Base-by-base conservation (phyloP, 2,329 filamentous ascomycete species). In the Nemania serpens region DNA sequence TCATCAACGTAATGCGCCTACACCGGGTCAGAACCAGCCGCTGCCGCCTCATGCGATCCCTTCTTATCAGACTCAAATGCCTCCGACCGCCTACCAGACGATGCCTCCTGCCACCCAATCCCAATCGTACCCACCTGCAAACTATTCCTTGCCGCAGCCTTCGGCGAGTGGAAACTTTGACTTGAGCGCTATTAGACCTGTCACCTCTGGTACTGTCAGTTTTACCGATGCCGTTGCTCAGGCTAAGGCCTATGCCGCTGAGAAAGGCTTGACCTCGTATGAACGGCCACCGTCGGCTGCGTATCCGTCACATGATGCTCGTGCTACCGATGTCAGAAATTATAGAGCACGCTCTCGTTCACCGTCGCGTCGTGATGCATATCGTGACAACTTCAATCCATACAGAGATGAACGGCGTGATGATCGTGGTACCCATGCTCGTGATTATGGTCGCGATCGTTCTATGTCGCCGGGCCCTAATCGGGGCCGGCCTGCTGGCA, bases 341-440 rank as follows among this genome's bases (percentile, higher is more conserved):
- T 92, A 90, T 74, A 79, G 81, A 71, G 89, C 88, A 29, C 84
- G 90, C 63, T 93, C 91, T 39, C 87, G 91, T 64, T 95, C 92
- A 13, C 88, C 89, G 62, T 83, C 80, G 54, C 83, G 85, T 55
- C 88, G 90, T 71, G 89, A 91, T 70, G 82, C 84, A 59, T 91
- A 86, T 75, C 85, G 89, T 75, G 90, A 92, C 74, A 88, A 87
- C 71, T 88, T 89, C 77, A 94, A 91, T 71, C 90, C 91, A 20
- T 96, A 95, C 75, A 84, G 91, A 73, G 92, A 96, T 73, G 91
- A 96, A 75, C 87, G 93, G 69, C 88, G 92, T 68, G 87, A 86
- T 69, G 88, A 90, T 64, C 81, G 84, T 64, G 83, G 79, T 68
- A 81, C 81, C 61, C 77, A 79, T 64, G 76, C 77, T 70, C 78